Base-by-base conservation (phyloP, 2,329 filamentous ascomycete species). In the Epichloe bromicola region DNA sequence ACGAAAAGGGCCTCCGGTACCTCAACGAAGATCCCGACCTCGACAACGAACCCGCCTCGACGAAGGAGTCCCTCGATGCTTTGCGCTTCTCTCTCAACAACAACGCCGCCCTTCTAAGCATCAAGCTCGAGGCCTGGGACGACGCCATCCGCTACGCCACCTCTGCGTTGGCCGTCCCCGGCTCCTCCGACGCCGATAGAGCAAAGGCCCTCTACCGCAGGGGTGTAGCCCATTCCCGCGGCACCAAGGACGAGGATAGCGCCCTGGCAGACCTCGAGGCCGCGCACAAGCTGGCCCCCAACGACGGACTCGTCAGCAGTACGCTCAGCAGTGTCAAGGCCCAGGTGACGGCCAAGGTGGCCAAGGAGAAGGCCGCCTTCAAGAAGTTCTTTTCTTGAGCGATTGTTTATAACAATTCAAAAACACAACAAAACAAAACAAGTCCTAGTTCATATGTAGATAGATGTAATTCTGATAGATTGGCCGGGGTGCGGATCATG, bases 341-440 rank as follows among this genome's bases (percentile, higher is more conserved):
- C 72, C 80, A 76, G 60, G 78, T 85, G 26, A 76, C 80, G 11
- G 86, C 84, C 52, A 78, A 85, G 55, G 76, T 81, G 55, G 85
- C 86, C 65, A 95, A 90, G 79, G 88, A 96, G 74, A 94, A 90
- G 79, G 88, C 86, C 59, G 85, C 84, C 5, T 95, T 91, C 66
- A 86, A 85, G 73, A 97, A 95, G 73, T 93, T 94, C 70, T 97
- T 97, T 65, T 67, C 73, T 40, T 82, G 50, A 54, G 44, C 34
- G 34, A 30, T 10, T 30, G 11, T 30, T 30, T 30, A 11, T 0
- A 4, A 11, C 10, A 30, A 30, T 30, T 1, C 11, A 30, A 30
- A 30, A 30, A 30, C 10, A 11, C 3, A 30, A 26, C 26, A 30
- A 43, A 26, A n/a, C 14, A 43, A n/a, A 19, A 19, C 3, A 4